Evolutionary conservation across 1,284 basidiomycete species (phyloP), one percentile per base, ranked within the genome.

Genomic region (Heliocybe sulcata): DNA sequence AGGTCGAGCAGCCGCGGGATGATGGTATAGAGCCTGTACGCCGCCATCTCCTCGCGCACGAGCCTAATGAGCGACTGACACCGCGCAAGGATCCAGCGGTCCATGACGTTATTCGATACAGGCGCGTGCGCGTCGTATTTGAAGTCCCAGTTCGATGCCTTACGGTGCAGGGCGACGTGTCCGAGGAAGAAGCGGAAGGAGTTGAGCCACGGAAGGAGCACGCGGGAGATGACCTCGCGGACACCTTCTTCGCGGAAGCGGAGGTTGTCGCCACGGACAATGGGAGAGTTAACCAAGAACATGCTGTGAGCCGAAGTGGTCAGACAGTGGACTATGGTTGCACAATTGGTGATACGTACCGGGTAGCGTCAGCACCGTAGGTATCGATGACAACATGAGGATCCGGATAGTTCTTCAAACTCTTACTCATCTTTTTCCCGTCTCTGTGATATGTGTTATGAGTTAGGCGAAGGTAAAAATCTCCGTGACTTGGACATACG

Each of bases 401-500:
- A 69, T 99, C 96, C n/a, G 97, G 96, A 72, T 95, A 99, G 74
- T 99, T 99, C 69, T 89, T 89, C 60, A 97, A 73, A 72, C 92
- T 96, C 77, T 99, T 99, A 76, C 92, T 94, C 97, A 99, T 99
- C 78, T 99, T 99, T 80, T 97, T 98, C 54, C 97, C 97, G 66
- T 99, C 95, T 8, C 90, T 92, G 56, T 16, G 19, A 31, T 52
- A 52, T 9, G 11, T 14, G 52, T 10, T 33, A 31, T 42, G 29
- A 38, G 50, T 50, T 22, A 33, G 29, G n/a, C 16, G 38, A 4
- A 35, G 47, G 26, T 33, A 25, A 52, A 33, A 2, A 6, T 53
- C 53, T 23, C 4, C 6, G 29, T 31, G 29, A 12, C 42, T 8
- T 19, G 10, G 0, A 78, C 87, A 70, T 64, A 92, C 86, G 88